Percentiles rank a stretch among this genome's conserved stretches.
Evolutionary conservation across 2,329 filamentous ascomycete genomes (phyloP).

Genomic region (Pezicula carpinea): DNA sequence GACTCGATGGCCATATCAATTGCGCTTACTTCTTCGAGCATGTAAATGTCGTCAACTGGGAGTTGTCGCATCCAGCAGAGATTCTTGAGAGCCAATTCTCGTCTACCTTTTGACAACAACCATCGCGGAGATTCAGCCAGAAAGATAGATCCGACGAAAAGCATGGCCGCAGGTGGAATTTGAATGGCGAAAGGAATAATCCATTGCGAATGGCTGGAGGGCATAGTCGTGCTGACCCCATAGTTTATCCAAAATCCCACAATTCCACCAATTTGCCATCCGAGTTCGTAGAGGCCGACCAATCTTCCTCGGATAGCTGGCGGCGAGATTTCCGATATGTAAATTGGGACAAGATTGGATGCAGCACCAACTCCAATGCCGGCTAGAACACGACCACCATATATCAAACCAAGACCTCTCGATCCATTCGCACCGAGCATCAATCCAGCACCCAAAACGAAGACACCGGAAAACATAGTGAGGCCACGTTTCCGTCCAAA

Average conservation of each 20-base stretch:
- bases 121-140: slow-evolving; percentile 65
- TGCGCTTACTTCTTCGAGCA: slow-evolving; percentile 66
- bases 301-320: slow-evolving; percentile 60
- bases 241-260: slow-evolving; percentile 62
- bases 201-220: slow-evolving; percentile 51
- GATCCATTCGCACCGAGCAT: slow-evolving; percentile 63
- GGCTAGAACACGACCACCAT: slow-evolving; percentile 58
- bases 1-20: slow-evolving; percentile 67
- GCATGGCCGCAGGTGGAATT: slow-evolving; percentile 59
- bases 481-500: slow-evolving; percentile 63
- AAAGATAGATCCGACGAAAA: slow-evolving; percentile 53
- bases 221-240: slow-evolving; percentile 48
- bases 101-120: slow-evolving; percentile 59
- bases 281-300: slow-evolving; percentile 63
- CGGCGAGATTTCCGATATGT: slow-evolving; percentile 56
- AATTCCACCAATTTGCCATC: slow-evolving; percentile 59
- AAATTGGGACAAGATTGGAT: slow-evolving; percentile 60
- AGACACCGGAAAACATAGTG: slow-evolving; percentile 55
- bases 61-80: slow-evolving; percentile 64
- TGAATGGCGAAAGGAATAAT: slow-evolving; percentile 59
- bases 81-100: slow-evolving; percentile 53
- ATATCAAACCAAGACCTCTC: slow-evolving; percentile 59
- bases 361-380: slow-evolving; percentile 59
- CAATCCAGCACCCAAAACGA: slow-evolving; percentile 65
- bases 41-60: slow-evolving; percentile 53